phyloP scores from a whole-genome alignment of 2,329 filamentous ascomycete species.

The Epichloe gansuensis region DNA sequence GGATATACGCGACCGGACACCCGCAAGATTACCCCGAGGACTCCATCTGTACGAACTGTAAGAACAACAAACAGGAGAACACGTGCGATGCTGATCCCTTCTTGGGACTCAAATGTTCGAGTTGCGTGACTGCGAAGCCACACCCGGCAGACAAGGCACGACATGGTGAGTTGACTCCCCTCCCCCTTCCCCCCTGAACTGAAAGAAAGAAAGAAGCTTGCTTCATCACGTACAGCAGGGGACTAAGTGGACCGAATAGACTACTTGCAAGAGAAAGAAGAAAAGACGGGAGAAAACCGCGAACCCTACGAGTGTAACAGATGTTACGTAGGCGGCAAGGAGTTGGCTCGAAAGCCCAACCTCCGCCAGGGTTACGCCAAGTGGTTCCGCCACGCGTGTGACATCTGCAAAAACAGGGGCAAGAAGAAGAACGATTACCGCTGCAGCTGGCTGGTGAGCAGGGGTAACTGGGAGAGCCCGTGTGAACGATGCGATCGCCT shows the following conservation, averaged over 20 bases:
- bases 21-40: conserved; percentile 5
- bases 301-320: not conserved
- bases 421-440: not conserved
- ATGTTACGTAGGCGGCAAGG: not conserved
- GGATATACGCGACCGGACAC: conserved; percentile 9
- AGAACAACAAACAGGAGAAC: not conserved
- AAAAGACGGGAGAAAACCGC: not conserved
- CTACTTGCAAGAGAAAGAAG: not conserved
- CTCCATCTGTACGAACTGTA: conserved; percentile 9
- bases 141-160: conserved; percentile 5
- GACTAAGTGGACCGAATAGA: not conserved
- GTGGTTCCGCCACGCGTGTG: conserved; percentile 15
- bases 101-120: conserved; percentile 10
- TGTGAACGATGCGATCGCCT: conserved; percentile 12
- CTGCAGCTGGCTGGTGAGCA: conserved; percentile 14
- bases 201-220: too few relatives aligned
- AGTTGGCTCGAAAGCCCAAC: conserved; percentile 7
- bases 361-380: conserved; percentile 6
- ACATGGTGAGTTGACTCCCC: not conserved
- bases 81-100: conserved; percentile 14
- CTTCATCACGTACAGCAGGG: too few relatives aligned
- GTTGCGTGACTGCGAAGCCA: conserved; percentile 8
- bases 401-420: conserved; percentile 10
- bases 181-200: too few relatives aligned
- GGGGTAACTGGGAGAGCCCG: conserved; percentile 9